These are phyloP conservation scores for Corchorus capsularis DNA, from an alignment of 345 rosid genomes.

Conservation along the genomic window DNA sequence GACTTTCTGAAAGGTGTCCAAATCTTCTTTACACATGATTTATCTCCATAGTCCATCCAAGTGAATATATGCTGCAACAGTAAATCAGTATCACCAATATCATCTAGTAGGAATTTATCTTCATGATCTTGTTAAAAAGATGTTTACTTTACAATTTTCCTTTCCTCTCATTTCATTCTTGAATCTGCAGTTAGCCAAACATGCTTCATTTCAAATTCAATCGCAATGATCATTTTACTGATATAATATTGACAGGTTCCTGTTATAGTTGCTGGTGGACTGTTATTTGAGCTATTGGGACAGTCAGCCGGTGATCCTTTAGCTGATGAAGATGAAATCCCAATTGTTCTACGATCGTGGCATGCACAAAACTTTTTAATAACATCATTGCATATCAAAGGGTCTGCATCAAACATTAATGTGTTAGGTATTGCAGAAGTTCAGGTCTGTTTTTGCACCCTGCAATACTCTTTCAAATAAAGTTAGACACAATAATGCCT, in stretches of 20 bases:
- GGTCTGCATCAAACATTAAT: slow-evolving; percentile 42
- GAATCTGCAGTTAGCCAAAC: neutral
- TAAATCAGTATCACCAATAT: neutral
- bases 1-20: neutral
- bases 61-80: neutral
- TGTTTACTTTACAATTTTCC: neutral
- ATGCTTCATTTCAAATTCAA: neutral
- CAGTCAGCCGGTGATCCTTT: slow-evolving; percentile 69
- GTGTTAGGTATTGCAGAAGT: slow-evolving; percentile 62
- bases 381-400: slow-evolving; percentile 61
- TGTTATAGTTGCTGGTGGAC: slow-evolving; percentile 64
- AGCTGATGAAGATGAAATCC: slow-evolving; percentile 60
- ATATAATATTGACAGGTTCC: slow-evolving; percentile 50
- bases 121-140: neutral
- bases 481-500: neutral
- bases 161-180: neutral
- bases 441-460: slow-evolving; percentile 45
- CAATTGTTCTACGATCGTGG: slow-evolving; percentile 66
- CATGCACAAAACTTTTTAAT: slow-evolving; percentile 55
- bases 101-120: neutral
- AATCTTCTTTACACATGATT: neutral
- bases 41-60: too few species aligned
- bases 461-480: neutral
- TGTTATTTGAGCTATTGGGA: slow-evolving; percentile 70
- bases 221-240: neutral